These are phyloP conservation scores for Licmophora abbreviata DNA, from an alignment of 108 stramenopile species.

Conservation along the genomic window DNA sequence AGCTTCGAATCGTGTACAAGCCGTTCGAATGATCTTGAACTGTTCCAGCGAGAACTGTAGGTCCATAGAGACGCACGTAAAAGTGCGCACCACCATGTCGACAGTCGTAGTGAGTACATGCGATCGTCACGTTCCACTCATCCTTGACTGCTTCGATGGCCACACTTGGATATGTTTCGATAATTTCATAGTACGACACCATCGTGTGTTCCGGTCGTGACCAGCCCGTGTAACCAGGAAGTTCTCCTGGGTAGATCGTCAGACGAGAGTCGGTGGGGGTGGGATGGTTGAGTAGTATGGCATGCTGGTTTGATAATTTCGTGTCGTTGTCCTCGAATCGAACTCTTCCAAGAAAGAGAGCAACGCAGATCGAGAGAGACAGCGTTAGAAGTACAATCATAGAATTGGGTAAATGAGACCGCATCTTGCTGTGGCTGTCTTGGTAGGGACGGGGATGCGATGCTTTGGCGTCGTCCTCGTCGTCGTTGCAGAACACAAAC, in stretches of 20 bases:
- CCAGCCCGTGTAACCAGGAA: slow-evolving; percentile 81
- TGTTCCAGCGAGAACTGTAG: slow-evolving; percentile 47
- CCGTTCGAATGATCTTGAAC: slow-evolving; percentile 21
- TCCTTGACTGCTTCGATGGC: slow-evolving; percentile 2
- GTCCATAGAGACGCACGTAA: slow-evolving; percentile 66
- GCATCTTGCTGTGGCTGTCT: too few species aligned
- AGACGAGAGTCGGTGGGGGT: too few species aligned
- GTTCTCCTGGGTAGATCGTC: slow-evolving; percentile 37
- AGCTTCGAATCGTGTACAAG: slow-evolving; percentile 28
- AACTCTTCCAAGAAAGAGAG: too few species aligned
- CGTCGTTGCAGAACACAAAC: too few species aligned
- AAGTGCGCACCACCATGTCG: slow-evolving; percentile 26
- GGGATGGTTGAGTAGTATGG: too few species aligned
- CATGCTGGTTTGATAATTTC: too few species aligned
- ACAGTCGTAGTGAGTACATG: slow-evolving; percentile 31
- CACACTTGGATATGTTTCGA: slow-evolving; percentile 3
- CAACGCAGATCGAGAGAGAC: too few species aligned
- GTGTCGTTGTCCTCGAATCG: too few species aligned
- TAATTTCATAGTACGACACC: slow-evolving; percentile 41
- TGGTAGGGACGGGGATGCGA: too few species aligned
- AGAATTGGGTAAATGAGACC: too few species aligned
- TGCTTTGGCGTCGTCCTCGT: too few species aligned
- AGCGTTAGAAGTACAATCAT: too few species aligned
- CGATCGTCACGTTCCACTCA: slow-evolving; percentile 12
- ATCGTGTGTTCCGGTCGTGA: slow-evolving; percentile 55